phyloP scores from a whole-genome alignment of 2,329 filamentous ascomycete genomes.

The Pseudogymnoascus sp. region DNA sequence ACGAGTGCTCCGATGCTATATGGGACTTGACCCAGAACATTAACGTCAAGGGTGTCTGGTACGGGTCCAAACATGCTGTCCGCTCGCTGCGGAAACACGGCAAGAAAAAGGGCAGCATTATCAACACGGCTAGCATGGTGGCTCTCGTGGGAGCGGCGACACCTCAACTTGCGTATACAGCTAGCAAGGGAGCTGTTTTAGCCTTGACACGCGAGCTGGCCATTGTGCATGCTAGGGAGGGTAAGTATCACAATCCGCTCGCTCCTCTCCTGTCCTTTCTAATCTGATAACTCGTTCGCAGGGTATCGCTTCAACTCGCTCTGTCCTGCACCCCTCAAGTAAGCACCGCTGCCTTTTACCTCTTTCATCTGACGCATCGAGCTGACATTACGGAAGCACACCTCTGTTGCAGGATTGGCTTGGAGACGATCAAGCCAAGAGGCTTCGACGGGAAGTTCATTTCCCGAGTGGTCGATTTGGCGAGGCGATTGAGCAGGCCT shows the following conservation, averaged over 20 bases:
- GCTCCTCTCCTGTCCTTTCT: not conserved
- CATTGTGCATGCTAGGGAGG: slow-evolving; percentile 67
- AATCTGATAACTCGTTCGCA: not conserved
- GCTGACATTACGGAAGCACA: slow-evolving; percentile 34
- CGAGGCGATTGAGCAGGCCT: slow-evolving; percentile 70
- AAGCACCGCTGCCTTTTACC: not conserved
- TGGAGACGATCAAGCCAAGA: slow-evolving; percentile 64
- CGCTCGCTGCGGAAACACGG: slow-evolving; percentile 59
- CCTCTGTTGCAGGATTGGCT: slow-evolving; percentile 72
- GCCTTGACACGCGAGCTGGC: slow-evolving; percentile 69
- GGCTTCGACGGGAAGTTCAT: slow-evolving; percentile 66
- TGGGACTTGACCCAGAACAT: slow-evolving; percentile 72
- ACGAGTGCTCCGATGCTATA: slow-evolving; percentile 65
- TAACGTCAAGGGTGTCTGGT: slow-evolving; percentile 77
- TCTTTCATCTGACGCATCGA: not conserved
- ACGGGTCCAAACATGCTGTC: slow-evolving; percentile 66
- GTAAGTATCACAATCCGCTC: slow-evolving; percentile 24
- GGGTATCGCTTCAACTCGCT: slow-evolving; percentile 68
- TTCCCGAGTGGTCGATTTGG: slow-evolving; percentile 71
- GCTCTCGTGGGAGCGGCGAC: slow-evolving; percentile 65
- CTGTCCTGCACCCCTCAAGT: slow-evolving; percentile 66
- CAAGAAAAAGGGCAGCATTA: slow-evolving; percentile 62
- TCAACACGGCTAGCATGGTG: slow-evolving; percentile 69
- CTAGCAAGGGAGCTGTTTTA: slow-evolving; percentile 68
- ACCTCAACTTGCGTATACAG: slow-evolving; percentile 68